Base-by-base conservation (phyloP, 1,284 basidiomycete genomes). In the Tremellales sp. region DNA sequence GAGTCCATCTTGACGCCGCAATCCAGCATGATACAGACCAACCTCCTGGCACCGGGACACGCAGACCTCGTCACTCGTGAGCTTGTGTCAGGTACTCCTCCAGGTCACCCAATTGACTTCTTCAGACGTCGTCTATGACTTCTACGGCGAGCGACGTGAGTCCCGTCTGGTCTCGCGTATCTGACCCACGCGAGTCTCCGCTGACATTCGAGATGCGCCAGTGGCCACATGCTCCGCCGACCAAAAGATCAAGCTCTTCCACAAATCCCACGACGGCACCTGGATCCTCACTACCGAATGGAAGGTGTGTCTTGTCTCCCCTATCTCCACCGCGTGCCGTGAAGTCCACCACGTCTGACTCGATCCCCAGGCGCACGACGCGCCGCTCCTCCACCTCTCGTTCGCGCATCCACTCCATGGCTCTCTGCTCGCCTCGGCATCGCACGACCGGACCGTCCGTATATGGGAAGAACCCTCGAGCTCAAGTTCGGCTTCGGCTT, bases 371-470 rank as follows among this genome's bases (percentile, higher is more conserved):
- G 90, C 90, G 13, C 90, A 93, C 68, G 88, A 91, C 60, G 89
- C 89, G 9, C 81, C 89, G 1, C 77, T 92, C 32, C 81, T 87
- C 7, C 83, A 81, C 67, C 61, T 93, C n/a, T 80, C 80, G 45
- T 94, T 89, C 84, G 87, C 87, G 2, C 88, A 92, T 63, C 89
- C 91, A 5, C 83, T 91, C 66, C 90, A 89, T 55, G 90, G 89
- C 9, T 80, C 82, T 1, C 79, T 94, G 45, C 76, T 94, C 45
- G 88, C 88, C 0, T 88, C 86, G 0, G 81, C 81, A 5, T 89
- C 86, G 1, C 89, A 89, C 61, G 91, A 95, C 71, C 80, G 90
- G 14, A 87, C 86, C 0, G 85, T 90, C 46, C 86, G 91, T 70
- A 79, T 94, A 16, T 94, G 89, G 89, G 88, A 92, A 66, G 85